Percentiles rank a stretch among this genome's conserved stretches.
These are phyloP conservation scores for Trichoderma koningiopsis DNA, from an alignment of 2,329 filamentous ascomycete genomes.

Conservation along the genomic window DNA sequence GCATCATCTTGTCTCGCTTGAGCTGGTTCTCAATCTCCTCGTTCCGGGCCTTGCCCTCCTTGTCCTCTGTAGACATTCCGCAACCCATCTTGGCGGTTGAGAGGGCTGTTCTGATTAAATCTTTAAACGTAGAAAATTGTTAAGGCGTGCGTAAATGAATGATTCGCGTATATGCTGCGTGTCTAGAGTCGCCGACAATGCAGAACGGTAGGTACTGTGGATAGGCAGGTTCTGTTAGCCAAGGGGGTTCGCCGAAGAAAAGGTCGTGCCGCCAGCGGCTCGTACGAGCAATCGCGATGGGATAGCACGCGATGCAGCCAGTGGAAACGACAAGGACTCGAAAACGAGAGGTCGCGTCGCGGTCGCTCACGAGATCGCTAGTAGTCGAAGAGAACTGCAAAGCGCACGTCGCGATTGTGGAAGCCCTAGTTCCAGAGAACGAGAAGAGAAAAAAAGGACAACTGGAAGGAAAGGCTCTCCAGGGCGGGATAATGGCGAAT, in stretches of 20 bases:
- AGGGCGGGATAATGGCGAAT: not conserved
- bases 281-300: constrained; percentile 11
- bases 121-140: constrained; percentile 5
- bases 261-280: not conserved
- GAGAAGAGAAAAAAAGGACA: constrained; percentile 10
- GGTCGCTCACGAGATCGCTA: constrained; percentile 8
- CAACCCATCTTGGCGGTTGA: constrained; percentile 84
- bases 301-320: not conserved
- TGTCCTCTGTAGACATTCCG: constrained; percentile 99
- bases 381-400: constrained; percentile 7
- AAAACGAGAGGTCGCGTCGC: constrained; percentile 8
- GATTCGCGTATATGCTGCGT: constrained; percentile 14
- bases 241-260: constrained; percentile 18
- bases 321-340: not conserved
- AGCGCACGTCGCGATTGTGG: constrained; percentile 19
- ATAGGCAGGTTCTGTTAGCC: constrained; percentile 4
- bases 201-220: constrained; percentile 17
- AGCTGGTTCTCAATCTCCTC: constrained; percentile 99
- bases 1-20: constrained; percentile 97
- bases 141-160: constrained; percentile 5
- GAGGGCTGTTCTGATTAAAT: constrained; percentile 29
- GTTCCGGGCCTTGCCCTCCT: constrained; percentile 99
- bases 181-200: constrained; percentile 17
- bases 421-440: constrained; percentile 4
- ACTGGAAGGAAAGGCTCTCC: constrained; percentile 6